Conservation (phyloP, 2,329 filamentous ascomycete genomes). For the Alternaria angustiovoidea region DNA sequence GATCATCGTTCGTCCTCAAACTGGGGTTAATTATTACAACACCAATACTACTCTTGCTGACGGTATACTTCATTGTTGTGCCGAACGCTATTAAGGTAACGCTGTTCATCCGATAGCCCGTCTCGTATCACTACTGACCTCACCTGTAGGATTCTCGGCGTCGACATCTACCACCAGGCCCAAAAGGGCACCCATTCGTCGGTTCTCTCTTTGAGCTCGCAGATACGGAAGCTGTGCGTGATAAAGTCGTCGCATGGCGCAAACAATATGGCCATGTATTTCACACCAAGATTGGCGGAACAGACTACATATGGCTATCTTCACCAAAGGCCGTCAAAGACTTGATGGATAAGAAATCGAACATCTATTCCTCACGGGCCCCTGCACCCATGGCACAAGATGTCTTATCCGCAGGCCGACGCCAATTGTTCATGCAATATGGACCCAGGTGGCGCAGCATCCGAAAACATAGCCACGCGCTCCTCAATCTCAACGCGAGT, state of each 20-base stretch:
- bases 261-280: slow-evolving; percentile 51
- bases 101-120: background rate
- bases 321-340: slow-evolving; percentile 62
- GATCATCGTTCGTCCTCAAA: slow-evolving; percentile 23
- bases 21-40: slow-evolving; percentile 18
- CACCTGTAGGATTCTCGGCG: slow-evolving; percentile 37
- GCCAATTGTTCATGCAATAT: slow-evolving; percentile 57
- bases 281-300: slow-evolving; percentile 52
- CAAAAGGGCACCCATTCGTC: slow-evolving; percentile 51
- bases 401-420: slow-evolving; percentile 57
- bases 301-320: slow-evolving; percentile 53
- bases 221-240: slow-evolving; percentile 43
- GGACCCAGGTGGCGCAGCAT: slow-evolving; percentile 48
- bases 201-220: slow-evolving; percentile 51
- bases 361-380: slow-evolving; percentile 60
- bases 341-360: slow-evolving; percentile 63
- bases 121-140: slow-evolving; percentile 7
- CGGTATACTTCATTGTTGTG: slow-evolving; percentile 39
- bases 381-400: slow-evolving; percentile 49
- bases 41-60: slow-evolving; percentile 31
- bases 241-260: slow-evolving; percentile 47
- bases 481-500: slow-evolving; percentile 42
- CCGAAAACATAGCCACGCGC: slow-evolving; percentile 46
- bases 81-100: slow-evolving; percentile 42
- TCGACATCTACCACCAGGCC: slow-evolving; percentile 51